Percentiles rank a stretch among this genome's conserved stretches.
These are phyloP conservation scores for Auricularia sp. DNA, from an alignment of 768 basidiomycete species.

Conservation along the genomic window DNA sequence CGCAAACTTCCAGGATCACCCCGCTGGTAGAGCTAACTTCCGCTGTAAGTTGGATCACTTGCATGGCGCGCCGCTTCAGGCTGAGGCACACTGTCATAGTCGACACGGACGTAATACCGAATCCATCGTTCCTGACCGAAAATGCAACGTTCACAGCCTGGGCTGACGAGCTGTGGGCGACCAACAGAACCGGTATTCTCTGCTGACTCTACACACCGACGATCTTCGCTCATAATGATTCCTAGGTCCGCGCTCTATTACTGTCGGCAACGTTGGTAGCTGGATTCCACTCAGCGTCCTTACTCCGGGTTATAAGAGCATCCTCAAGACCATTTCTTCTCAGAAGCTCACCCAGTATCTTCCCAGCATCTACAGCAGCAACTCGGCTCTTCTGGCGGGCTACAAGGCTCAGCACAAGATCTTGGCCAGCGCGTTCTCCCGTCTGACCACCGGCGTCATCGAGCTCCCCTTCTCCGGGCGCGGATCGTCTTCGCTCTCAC, in stretches of 20 bases:
- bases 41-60: neutral
- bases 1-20: constrained; percentile 6
- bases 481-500: neutral
- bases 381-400: neutral
- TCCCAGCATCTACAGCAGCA: neutral
- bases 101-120: neutral
- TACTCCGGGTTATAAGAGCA: neutral
- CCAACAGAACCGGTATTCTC: neutral
- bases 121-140: neutral
- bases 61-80: neutral
- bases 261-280: neutral
- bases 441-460: neutral
- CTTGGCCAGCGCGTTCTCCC: neutral
- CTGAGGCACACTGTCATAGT: neutral
- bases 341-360: neutral
- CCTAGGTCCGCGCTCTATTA: neutral
- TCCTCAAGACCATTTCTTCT: neutral
- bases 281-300: neutral
- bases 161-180: neutral
- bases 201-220: neutral
- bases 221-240: neutral
- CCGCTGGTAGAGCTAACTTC: neutral
- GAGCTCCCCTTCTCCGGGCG: neutral
- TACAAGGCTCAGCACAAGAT: neutral
- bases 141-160: neutral